These are phyloP conservation scores for Ganoderma sp. DNA, from an alignment of 1,284 basidiomycete genomes.

Conservation along the genomic window DNA sequence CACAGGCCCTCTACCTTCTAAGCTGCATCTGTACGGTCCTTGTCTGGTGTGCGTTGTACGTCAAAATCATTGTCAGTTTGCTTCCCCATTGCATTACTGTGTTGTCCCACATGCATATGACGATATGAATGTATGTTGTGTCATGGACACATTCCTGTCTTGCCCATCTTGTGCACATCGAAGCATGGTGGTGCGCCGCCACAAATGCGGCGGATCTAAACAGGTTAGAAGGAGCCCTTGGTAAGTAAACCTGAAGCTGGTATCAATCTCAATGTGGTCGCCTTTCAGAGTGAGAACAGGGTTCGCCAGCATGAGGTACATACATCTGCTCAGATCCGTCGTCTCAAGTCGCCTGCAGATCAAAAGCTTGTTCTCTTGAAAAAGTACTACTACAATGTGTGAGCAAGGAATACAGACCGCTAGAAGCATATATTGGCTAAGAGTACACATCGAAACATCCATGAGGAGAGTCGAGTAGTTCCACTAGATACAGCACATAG, in stretches of 20 bases:
- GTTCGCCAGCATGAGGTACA: too few relatives aligned
- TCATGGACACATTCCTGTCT: constrained; percentile 17
- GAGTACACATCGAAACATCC: background rate
- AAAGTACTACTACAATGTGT: background rate
- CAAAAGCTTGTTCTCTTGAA: too few relatives aligned
- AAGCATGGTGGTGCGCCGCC: background rate
- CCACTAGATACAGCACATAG: background rate
- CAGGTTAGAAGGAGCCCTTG: background rate
- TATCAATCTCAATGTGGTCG: too few relatives aligned
- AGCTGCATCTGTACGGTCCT: constrained; percentile 18
- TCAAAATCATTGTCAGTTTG: constrained; percentile 28
- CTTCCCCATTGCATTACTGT: constrained; percentile 21
- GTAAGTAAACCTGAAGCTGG: background rate
- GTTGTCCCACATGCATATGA: constrained; percentile 30
- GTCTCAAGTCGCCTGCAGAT: too few relatives aligned
- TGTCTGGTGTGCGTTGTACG: constrained; percentile 20
- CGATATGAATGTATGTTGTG: constrained; percentile 33
- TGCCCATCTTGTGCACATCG: too few relatives aligned
- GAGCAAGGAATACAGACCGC: too few relatives aligned
- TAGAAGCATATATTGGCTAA: background rate
- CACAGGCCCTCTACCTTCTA: constrained; percentile 73
- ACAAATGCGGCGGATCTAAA: background rate
- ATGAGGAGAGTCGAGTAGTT: background rate
- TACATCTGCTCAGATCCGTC: too few relatives aligned
- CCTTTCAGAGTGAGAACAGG: too few relatives aligned